Base-by-base conservation (phyloP, 2,329 filamentous ascomycete genomes). In the Penicillium sp. region DNA sequence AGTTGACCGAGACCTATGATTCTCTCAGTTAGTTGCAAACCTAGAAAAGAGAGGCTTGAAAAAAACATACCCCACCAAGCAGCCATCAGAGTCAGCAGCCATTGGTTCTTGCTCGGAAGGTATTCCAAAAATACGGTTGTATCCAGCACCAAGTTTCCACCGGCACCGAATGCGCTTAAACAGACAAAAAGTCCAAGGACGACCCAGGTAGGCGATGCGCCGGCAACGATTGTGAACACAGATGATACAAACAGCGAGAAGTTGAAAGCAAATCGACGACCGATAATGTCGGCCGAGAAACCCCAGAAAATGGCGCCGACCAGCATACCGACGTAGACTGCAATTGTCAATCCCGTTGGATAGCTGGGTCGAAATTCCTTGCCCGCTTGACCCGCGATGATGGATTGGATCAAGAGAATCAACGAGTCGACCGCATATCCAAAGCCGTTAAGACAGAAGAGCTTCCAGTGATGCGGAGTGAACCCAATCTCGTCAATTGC, bases 261-360 rank as follows among this genome's bases (percentile, higher is more conserved):
- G 51, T 85, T 85, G 65, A 85, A 86, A 4, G 82, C 81, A 47
- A 76, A 77, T 45, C 76, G 75, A 29, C 82, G 71, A 4, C 81
- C 82, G 43, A 85, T 79, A 22, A 85, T 71, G 52, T 85, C 82
- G 14, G 79, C 80, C 2, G 71, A 71, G 18, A 82, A 61, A 2
- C 81, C 81, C 80, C 81, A 85, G 61, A 84, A 84, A 16, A 84
- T 56, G 11, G 67, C 67, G 9, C 68, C 68, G 1, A 64, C 51
- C 4, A 70, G 52, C 44, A 71, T 56, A 14, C 67, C 68, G 9
- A 65, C 55, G 34, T 70, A 67, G 4, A 61, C 59, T 2, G 64
- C 67, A 4, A 70, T 52, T 2, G 64, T 60, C 18, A 68, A 46
- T 2, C 66, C 65, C 8, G 56, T 64, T 36, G 40, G 41, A 39